phyloP scores from a whole-genome alignment of 2,329 filamentous ascomycete genomes.

The Byssochlamys sp. region DNA sequence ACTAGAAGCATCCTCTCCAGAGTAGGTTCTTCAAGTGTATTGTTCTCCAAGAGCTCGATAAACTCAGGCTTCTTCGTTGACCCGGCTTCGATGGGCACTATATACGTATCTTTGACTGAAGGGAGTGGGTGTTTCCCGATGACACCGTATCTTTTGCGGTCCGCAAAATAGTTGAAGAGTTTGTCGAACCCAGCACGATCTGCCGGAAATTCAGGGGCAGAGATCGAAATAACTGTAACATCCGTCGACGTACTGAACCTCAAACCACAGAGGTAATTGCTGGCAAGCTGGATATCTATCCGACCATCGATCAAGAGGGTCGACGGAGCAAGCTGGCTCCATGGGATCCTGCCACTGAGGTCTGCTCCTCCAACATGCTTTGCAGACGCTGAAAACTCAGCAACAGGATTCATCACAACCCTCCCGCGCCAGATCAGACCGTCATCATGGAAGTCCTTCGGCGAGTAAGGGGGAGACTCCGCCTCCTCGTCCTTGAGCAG shows the following conservation, averaged over 20 bases:
- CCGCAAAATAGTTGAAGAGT: constrained; percentile 79
- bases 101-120: constrained; percentile 80
- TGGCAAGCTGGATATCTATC: constrained; percentile 71
- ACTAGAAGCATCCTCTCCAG: constrained; percentile 70
- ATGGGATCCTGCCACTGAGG: constrained; percentile 56
- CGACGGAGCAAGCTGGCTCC: constrained; percentile 65
- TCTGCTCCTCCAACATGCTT: constrained; percentile 79
- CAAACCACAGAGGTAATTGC: constrained; percentile 81
- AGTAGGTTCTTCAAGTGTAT: constrained; percentile 62
- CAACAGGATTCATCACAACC: constrained; percentile 66
- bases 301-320: constrained; percentile 55
- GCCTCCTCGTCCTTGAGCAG: constrained; percentile 73
- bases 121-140: constrained; percentile 64
- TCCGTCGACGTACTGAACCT: constrained; percentile 75
- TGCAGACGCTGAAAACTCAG: constrained; percentile 65
- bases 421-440: constrained; percentile 71
- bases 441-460: constrained; percentile 61
- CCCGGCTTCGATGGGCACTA: constrained; percentile 73
- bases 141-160: constrained; percentile 76
- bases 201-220: constrained; percentile 49
- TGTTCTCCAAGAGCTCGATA: constrained; percentile 77
- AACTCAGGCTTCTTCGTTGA: constrained; percentile 65
- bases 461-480: constrained; percentile 74
- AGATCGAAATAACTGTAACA: constrained; percentile 68
- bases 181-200: constrained; percentile 58